phyloP scores from a whole-genome alignment of 78 protist genomes.

The Dictyostelium capitatum region DNA sequence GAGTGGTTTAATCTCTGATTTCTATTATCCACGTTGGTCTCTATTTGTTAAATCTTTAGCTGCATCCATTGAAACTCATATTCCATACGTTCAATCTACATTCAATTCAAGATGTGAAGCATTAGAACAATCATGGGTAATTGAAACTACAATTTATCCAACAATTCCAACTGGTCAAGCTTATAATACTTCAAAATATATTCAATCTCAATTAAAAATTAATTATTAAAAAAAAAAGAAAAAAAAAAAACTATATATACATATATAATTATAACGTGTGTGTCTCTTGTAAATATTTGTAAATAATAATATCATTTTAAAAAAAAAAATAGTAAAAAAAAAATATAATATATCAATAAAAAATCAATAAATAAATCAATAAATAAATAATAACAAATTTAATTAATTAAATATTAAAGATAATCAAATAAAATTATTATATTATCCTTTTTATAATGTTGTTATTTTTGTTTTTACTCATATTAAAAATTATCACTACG shows the following conservation, averaged over 20 bases:
- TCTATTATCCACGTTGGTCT: constrained; percentile 56
- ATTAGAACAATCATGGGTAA: constrained; percentile 4
- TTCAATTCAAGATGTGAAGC: not conserved
- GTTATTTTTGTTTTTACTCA: too few relatives aligned
- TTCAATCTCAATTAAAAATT: constrained; percentile 7
- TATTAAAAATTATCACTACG: too few relatives aligned
- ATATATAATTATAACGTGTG: not conserved
- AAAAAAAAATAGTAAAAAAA: not conserved
- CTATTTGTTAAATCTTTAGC: not conserved
- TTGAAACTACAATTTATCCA: constrained; percentile 9
- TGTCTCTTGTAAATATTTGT: not conserved
- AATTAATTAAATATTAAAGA: too few relatives aligned
- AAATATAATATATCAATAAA: not conserved
- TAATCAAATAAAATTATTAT: too few relatives aligned
- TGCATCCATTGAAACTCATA: not conserved
- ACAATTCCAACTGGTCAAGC: constrained; percentile 7
- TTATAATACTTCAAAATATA: constrained; percentile 27
- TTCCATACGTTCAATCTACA: not conserved
- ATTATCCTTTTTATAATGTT: too few relatives aligned
- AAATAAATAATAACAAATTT: too few relatives aligned
- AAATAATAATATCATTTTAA: not conserved
- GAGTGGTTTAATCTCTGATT: constrained; percentile 64
- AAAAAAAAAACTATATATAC: not conserved
- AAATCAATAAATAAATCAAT: not conserved
- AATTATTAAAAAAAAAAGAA: not conserved